phyloP scores from a whole-genome alignment of 148 eudicot species.

The Persicaria tinctoria region DNA sequence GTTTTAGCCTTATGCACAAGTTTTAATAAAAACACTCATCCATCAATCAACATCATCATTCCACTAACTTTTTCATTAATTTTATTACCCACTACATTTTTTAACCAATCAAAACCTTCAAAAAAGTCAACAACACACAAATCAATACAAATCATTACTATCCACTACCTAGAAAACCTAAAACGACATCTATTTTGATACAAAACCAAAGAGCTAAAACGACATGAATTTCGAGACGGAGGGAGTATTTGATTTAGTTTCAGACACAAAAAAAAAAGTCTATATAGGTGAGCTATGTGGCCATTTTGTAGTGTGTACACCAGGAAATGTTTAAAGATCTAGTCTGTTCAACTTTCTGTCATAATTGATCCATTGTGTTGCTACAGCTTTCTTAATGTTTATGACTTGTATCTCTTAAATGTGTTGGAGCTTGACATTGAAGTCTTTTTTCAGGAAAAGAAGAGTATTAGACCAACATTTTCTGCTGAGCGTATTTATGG shows the following conservation, averaged over 20 bases:
- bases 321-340: background rate
- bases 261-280: background rate
- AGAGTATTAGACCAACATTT: constrained; percentile 85
- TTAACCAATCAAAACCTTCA: no score
- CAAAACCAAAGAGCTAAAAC: no score
- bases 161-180: no score
- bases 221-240: no score
- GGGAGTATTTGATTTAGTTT: background rate
- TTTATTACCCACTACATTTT: no score
- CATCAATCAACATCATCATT: no score
- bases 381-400: constrained; percentile 3
- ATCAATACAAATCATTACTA: no score
- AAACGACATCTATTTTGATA: no score
- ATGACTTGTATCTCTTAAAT: constrained; percentile 9
- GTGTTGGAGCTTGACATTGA: constrained; percentile 10
- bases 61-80: no score
- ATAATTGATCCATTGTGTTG: background rate
- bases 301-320: background rate
- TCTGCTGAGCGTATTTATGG: constrained; percentile 94
- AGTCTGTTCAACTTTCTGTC: background rate
- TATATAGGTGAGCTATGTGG: background rate
- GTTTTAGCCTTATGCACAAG: no score
- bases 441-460: constrained; percentile 69
- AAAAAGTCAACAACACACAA: no score
- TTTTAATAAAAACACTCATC: no score